Evolutionary conservation across 2,329 filamentous ascomycete genomes (phyloP).

Genomic region (Talaromyces sp.): DNA sequence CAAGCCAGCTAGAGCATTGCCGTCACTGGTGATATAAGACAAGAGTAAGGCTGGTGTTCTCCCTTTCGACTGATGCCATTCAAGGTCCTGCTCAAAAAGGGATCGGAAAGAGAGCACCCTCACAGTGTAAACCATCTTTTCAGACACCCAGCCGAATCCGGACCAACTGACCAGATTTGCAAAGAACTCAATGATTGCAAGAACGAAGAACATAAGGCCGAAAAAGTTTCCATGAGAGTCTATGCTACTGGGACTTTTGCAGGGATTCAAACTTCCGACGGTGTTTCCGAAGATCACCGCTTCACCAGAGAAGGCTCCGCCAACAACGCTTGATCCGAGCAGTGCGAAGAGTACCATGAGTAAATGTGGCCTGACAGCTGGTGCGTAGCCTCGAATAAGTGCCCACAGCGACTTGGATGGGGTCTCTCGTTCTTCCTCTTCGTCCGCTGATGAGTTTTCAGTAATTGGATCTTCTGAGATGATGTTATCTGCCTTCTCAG

Average conservation of each 20-base stretch:
- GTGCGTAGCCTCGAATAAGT: constrained; percentile 28
- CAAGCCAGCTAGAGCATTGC: constrained; percentile 63
- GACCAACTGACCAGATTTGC: constrained; percentile 61
- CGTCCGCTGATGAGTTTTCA: constrained; percentile 22
- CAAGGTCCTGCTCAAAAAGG: constrained; percentile 62
- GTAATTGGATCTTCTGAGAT: constrained; percentile 14
- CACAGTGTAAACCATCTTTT: constrained; percentile 63
- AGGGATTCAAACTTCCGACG: constrained; percentile 56
- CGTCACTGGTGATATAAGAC: constrained; percentile 67
- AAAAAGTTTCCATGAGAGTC: constrained; percentile 52
- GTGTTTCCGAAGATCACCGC: constrained; percentile 61
- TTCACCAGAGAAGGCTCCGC: constrained; percentile 56
- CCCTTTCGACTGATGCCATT: constrained; percentile 67
- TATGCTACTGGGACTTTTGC: constrained; percentile 49
- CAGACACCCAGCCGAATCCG: constrained; percentile 57
- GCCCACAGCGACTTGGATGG: constrained; percentile 29
- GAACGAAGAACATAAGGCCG: constrained; percentile 58
- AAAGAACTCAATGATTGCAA: constrained; percentile 59
- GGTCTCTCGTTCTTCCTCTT: constrained; percentile 28
- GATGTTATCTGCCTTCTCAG: neutral
- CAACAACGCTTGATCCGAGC: constrained; percentile 52
- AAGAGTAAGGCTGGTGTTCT: constrained; percentile 62
- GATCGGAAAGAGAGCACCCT: constrained; percentile 63
- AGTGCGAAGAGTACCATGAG: constrained; percentile 49
- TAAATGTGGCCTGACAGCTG: constrained; percentile 41